A percentile compares a stretch with the other conserved stretches of the same genome.
Conservation (phyloP, 305 asterid genomes). For the Ajuga reptans region DNA sequence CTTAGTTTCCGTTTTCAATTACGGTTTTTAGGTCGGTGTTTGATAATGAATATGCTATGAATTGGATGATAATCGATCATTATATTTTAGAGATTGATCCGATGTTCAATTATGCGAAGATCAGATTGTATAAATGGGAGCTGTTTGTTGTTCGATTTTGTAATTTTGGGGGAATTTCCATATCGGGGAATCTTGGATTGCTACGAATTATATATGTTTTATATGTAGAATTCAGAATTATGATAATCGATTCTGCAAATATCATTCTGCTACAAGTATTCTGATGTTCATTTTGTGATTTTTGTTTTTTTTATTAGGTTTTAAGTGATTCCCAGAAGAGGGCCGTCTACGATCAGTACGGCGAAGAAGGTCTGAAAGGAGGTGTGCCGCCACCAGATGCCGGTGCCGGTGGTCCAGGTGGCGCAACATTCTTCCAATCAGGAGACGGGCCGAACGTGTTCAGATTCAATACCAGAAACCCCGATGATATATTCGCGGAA, state of each 20-base stretch:
- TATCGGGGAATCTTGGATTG: neutral
- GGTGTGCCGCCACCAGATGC: slow-evolving; percentile 71
- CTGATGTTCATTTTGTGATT: neutral
- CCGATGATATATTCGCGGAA: slow-evolving; percentile 77
- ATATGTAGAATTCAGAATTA: neutral
- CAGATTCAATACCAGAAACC: slow-evolving; percentile 72
- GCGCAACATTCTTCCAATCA: slow-evolving; percentile 57
- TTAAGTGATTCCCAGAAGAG: slow-evolving; percentile 78
- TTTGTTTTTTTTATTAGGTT: slow-evolving; percentile 36
- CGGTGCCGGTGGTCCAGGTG: slow-evolving; percentile 49
- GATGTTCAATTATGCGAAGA: neutral
- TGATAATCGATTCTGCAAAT: neutral
- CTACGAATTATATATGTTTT: neutral
- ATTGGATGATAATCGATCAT: no score
- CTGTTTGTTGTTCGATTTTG: no score
- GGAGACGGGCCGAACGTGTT: slow-evolving; percentile 68
- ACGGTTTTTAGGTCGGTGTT: neutral
- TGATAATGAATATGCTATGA: no score
- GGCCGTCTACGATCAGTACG: slow-evolving; percentile 73
- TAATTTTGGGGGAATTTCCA: neutral
- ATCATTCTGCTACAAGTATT: neutral
- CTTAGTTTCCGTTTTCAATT: neutral
- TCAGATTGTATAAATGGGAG: neutral
- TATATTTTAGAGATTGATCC: no score
- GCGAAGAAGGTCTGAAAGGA: slow-evolving; percentile 90